Evolutionary conservation across 805 yeast genomes (phyloP).

Genomic region (Candida methanosorbosa): DNA sequence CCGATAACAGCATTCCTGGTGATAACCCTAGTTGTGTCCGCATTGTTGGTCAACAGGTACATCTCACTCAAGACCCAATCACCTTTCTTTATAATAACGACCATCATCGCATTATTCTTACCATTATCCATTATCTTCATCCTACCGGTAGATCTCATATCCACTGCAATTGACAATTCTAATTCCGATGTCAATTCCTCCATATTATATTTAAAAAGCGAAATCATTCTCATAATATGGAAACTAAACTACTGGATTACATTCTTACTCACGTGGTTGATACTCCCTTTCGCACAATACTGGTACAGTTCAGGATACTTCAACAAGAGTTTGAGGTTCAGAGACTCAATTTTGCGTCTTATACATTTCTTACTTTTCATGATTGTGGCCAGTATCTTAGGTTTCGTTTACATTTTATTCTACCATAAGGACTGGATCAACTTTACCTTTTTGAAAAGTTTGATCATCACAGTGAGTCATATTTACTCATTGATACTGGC

Average conservation of each 20-base stretch:
- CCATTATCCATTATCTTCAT: constrained; percentile 70
- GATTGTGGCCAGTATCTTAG: constrained; percentile 42
- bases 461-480: constrained; percentile 70
- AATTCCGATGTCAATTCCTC: constrained; percentile 15
- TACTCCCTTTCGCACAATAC: constrained; percentile 66
- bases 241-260: constrained; percentile 73
- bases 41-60: constrained; percentile 26
- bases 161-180: constrained; percentile 28
- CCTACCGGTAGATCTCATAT: constrained; percentile 66
- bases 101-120: constrained; percentile 55
- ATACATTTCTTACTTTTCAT: constrained; percentile 53
- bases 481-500: constrained; percentile 68
- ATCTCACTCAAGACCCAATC: constrained; percentile 28
- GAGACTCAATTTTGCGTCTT: constrained; percentile 49
- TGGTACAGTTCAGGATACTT: constrained; percentile 65
- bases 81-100: constrained; percentile 33
- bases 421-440: constrained; percentile 21
- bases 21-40: constrained; percentile 22
- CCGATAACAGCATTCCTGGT: constrained; percentile 15
- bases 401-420: constrained; percentile 49
- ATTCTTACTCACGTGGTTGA: constrained; percentile 68
- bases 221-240: constrained; percentile 54
- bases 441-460: constrained; percentile 46
- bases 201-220: constrained; percentile 38
- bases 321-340: constrained; percentile 34